These are phyloP conservation scores for Dioscorea alata DNA, from an alignment of 106 monocot species.

Conservation along the genomic window DNA sequence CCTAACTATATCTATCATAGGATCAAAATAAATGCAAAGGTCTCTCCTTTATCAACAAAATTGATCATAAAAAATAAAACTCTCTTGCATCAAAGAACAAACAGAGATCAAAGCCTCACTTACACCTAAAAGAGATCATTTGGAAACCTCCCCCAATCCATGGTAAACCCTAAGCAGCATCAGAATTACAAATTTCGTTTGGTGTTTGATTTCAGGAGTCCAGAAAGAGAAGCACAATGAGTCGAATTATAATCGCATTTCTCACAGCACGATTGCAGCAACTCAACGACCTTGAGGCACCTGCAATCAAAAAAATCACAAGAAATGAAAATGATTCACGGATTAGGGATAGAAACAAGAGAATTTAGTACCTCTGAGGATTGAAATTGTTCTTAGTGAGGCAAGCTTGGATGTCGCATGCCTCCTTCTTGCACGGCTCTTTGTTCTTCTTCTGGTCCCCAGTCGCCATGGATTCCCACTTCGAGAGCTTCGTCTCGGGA, in stretches of 20 bases:
- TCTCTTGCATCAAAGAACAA: no score
- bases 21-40: no score
- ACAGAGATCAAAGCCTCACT: no score
- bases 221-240: conserved; percentile 86
- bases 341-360: conserved; percentile 1
- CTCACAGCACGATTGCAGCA: conserved; percentile 82
- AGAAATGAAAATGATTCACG: no score
- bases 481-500: no score
- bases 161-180: not conserved
- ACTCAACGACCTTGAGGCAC: conserved; percentile 70
- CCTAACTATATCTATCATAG: no score
- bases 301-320: conserved; percentile 16
- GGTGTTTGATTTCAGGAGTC: conserved; percentile 49
- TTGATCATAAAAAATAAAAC: no score
- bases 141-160: not conserved
- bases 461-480: not conserved
- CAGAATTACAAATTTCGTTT: conserved; percentile 19
- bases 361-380: conserved; percentile 44
- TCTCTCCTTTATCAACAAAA: no score
- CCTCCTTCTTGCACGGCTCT: conserved; percentile 95
- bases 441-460: conserved; percentile 37
- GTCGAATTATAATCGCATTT: conserved; percentile 82
- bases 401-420: conserved; percentile 95
- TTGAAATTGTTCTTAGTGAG: conserved; percentile 95
- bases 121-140: not conserved